Base-by-base conservation (phyloP, 2,329 filamentous ascomycete species). In the Xylariaceae sp. region DNA sequence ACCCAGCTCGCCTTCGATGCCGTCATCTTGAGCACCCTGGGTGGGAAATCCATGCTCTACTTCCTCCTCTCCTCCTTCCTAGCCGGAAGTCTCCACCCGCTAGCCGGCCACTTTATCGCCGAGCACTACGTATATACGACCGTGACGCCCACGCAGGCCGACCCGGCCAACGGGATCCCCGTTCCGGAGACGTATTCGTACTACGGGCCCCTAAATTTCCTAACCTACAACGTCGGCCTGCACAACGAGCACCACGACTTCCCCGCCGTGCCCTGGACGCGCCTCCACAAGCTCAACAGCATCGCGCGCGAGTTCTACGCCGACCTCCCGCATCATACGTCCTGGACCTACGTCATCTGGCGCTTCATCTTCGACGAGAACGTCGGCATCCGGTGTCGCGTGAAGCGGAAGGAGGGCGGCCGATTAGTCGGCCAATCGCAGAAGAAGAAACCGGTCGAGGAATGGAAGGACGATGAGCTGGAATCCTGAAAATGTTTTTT, bases 161-260 rank as follows among this genome's bases (percentile, higher is more conserved):
- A 85, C 61, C 81, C 85, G 1, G 73, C 77, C 29, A 86, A 85
- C 64, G 72, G 75, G 41, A 75, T 88, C 42, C 79, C 85, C 12
- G 80, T 95, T 3, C 91, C 94, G 2, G 94, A 99, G 78, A 99
- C 94, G 1, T 99, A 90, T 75, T 92, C 87, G 47, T 99, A 99
- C 80, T 99, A 99, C 70, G 94, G 94, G 0, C 83, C 88, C 0
- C 80, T 97, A 61, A 99, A 99, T 74, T 74, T 91, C 65, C 74
- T 99, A 48, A 96, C 91, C 0, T 99, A 97, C 79, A 99, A 99
- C 65, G 94, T 99, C 45, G 94, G 94, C 51, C 76, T 96, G 67
- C 94, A 99, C 77, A 99, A 99, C 70, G 94, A 99, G 77, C 94
- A 99, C 73, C 94, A 99, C 72, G 94, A 99, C 72, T 99, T 99